A percentile compares a stretch with the other conserved stretches of the same genome.
Conservation (phyloP, 2,329 filamentous ascomycete genomes). For the Diaporthe australafricana region DNA sequence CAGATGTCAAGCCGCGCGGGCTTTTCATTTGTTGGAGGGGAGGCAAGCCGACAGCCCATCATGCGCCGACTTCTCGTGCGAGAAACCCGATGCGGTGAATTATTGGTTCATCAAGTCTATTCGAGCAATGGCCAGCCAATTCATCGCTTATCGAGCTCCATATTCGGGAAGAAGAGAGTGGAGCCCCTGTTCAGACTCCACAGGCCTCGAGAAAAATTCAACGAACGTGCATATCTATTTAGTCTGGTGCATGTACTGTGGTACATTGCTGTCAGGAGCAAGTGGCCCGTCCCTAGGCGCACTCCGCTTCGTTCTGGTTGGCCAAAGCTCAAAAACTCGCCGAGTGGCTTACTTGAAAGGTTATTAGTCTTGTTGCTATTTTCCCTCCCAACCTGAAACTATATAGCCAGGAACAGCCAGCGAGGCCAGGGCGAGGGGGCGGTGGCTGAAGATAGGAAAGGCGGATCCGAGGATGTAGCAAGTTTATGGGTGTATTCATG, state of each 20-base stretch:
- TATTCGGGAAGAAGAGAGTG: neutral
- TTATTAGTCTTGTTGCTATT: conserved; percentile 2
- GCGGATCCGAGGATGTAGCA: conserved; percentile 10
- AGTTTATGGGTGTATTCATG: conserved; percentile 19
- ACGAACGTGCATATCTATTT: neutral
- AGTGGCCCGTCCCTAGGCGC: neutral
- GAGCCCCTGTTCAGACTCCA: conserved; percentile 3
- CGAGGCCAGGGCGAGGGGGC: conserved; percentile 8
- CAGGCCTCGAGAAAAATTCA: neutral
- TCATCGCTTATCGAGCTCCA: conserved; percentile 4
- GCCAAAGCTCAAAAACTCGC: conserved; percentile 18
- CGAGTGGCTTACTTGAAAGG: neutral
- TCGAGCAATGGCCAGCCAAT: conserved; percentile 1
- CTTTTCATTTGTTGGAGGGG: neutral
- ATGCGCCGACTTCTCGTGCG: conserved; percentile 5
- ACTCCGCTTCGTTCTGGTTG: neutral
- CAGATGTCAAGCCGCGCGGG: neutral
- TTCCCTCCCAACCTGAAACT: conserved; percentile 18
- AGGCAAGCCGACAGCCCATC: neutral
- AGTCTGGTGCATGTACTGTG: neutral
- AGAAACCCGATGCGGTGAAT: neutral
- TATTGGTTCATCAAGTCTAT: conserved; percentile 7
- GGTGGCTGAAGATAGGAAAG: conserved; percentile 12
- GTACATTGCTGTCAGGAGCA: neutral
- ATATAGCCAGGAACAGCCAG: conserved; percentile 15